Conservation (phyloP, 768 basidiomycete genomes). For the Leccinum longicurvipes region DNA sequence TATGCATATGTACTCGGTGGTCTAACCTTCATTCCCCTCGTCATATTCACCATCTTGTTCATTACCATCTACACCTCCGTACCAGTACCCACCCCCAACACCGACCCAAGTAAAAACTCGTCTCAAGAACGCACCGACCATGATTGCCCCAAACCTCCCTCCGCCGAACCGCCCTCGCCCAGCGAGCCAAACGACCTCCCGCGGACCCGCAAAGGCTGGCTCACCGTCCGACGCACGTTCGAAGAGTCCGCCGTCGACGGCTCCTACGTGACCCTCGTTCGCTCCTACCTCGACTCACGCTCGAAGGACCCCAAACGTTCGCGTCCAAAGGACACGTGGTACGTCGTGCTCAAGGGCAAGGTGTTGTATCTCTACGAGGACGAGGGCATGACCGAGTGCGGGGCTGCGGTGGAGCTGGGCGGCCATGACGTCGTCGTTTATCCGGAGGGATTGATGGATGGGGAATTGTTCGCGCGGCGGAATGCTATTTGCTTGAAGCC, state of each 20-base stretch:
- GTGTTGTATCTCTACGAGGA: slow-evolving; percentile 93
- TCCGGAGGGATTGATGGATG: slow-evolving; percentile 74
- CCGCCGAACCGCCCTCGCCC: slow-evolving; percentile 12
- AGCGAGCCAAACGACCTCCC: slow-evolving; percentile 53
- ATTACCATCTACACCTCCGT: slow-evolving; percentile 79
- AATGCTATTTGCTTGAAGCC: slow-evolving; percentile 82
- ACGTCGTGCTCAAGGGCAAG: slow-evolving; percentile 85
- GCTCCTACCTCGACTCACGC: slow-evolving; percentile 74
- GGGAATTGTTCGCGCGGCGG: slow-evolving; percentile 86
- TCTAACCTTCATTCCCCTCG: slow-evolving; percentile 82
- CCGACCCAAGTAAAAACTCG: slow-evolving; percentile 29
- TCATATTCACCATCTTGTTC: slow-evolving; percentile 55
- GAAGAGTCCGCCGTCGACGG: slow-evolving; percentile 61
- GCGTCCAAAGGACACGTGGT: slow-evolving; percentile 91
- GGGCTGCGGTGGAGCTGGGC: slow-evolving; percentile 83
- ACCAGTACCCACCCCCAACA: slow-evolving; percentile 62
- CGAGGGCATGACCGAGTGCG: slow-evolving; percentile 86
- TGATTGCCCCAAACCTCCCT: slow-evolving; percentile 26
- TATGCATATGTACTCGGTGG: slow-evolving; percentile 90
- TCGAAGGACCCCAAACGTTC: slow-evolving; percentile 83
- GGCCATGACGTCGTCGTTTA: slow-evolving; percentile 74
- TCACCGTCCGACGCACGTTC: slow-evolving; percentile 77
- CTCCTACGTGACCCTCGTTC: slow-evolving; percentile 76
- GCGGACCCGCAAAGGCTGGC: slow-evolving; percentile 73
- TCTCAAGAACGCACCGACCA: slow-evolving; percentile 15